Base-by-base conservation (phyloP, 768 basidiomycete species). In the Lactarius quietus region DNA sequence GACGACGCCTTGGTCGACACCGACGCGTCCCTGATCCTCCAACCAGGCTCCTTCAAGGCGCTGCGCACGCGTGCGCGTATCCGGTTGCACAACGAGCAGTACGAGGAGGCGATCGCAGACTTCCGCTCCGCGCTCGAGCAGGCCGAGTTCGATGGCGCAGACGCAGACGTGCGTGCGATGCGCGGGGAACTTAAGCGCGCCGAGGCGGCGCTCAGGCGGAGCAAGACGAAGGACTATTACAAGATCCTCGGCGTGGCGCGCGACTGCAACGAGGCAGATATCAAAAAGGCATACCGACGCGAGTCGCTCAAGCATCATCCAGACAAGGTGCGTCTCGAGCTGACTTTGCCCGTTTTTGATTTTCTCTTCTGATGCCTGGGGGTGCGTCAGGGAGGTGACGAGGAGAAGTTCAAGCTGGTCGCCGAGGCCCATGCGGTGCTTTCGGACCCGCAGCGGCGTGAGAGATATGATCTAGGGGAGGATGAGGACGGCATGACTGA, bases 371-470 rank as follows among this genome's bases (percentile, higher is more conserved):
- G 20, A 52, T 36, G 36, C 14, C 20, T 20, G 17, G 7, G n/a
- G n/a, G n/a, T n/a, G n/a, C n/a, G n/a, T n/a, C 65, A 92, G 87
- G 94, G 95, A 31, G 95, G 95, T 33, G 92, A 94, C 73, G 95
- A 96, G 71, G 96, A 97, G 73, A 90, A 92, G 70, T 98, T 98
- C 84, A 97, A 98, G 76, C 82, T 93, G 26, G 87, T 93, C 35
- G 85, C 81, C 1, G 93, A 94, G 75, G 91, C 92, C 3, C 82
- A 95, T 67, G 83, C 85, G 9, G 88, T 95, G 4, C 85, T 95
- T 3, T 92, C 90, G 0, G 93, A 95, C 69, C 82, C 91, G 1
- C 79, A 78, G 14, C 80, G 87, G 52, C 82, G 92, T 48, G 81
- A 87, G 69, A 83, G 92, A 45, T 93, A 93, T 70, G 92, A 93